A percentile compares a stretch with the other conserved stretches of the same genome.
These are phyloP conservation scores for Pythium aphanidermatum DNA, from an alignment of 352 stramenopile species.

Conservation along the genomic window DNA sequence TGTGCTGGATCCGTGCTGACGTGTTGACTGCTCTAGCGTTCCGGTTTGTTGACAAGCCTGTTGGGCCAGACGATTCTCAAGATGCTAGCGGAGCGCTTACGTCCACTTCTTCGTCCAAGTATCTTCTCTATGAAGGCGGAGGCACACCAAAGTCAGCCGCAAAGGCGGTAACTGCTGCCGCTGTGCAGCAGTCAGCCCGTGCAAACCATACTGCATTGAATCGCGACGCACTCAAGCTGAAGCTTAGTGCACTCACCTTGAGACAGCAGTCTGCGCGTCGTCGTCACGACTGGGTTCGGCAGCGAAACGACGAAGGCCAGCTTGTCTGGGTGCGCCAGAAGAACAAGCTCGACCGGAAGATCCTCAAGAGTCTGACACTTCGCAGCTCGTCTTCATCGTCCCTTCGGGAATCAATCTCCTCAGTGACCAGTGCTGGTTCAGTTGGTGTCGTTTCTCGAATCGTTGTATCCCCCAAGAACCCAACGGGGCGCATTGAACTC, in stretches of 20 bases:
- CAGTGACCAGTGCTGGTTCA: slow-evolving; percentile 47
- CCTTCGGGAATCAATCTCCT: slow-evolving; percentile 64
- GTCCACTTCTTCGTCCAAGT: slow-evolving; percentile 47
- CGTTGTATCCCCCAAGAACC: slow-evolving; percentile 69
- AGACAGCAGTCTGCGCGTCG: slow-evolving; percentile 79
- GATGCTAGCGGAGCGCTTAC: slow-evolving; percentile 33
- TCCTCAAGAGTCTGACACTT: slow-evolving; percentile 42
- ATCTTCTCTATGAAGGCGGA: slow-evolving; percentile 65
- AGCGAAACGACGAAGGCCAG: slow-evolving; percentile 66
- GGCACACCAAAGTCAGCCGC: slow-evolving; percentile 45
- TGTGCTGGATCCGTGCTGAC: too few relatives aligned
- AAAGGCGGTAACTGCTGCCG: slow-evolving; percentile 31
- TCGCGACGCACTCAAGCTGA: slow-evolving; percentile 64
- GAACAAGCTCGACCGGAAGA: slow-evolving; percentile 63
- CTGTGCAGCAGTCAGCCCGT: slow-evolving; percentile 16
- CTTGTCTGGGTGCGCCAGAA: slow-evolving; percentile 85
- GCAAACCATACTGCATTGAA: slow-evolving; percentile 36
- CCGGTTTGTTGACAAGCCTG: slow-evolving; percentile 53
- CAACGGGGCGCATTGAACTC: slow-evolving; percentile 63
- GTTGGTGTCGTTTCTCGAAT: slow-evolving; percentile 72
- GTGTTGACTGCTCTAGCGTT: slow-evolving; percentile 39
- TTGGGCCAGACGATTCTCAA: slow-evolving; percentile 23
- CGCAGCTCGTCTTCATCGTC: slow-evolving; percentile 54
- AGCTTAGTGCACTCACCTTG: slow-evolving; percentile 72
- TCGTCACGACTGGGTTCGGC: slow-evolving; percentile 77